phyloP scores from a whole-genome alignment of 2,329 filamentous ascomycete species.

The Fusarium sulawesiense region DNA sequence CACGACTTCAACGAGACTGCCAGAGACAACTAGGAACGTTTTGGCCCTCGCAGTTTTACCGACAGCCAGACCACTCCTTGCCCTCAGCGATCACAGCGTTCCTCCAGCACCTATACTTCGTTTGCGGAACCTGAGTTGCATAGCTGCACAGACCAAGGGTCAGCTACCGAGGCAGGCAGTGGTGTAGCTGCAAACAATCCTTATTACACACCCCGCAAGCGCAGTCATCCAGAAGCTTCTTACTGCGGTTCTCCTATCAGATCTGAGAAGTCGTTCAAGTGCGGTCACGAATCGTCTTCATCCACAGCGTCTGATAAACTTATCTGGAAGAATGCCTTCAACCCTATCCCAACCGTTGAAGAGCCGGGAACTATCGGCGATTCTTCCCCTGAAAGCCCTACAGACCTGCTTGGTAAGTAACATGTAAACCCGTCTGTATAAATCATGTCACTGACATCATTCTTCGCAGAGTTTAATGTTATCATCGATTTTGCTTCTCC shows the following conservation, averaged over 20 bases:
- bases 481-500: conserved; percentile 30
- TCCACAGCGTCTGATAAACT: conserved; percentile 12
- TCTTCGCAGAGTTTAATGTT: conserved; percentile 37
- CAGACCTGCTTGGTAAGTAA: conserved; percentile 49
- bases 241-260: conserved; percentile 10
- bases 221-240: conserved; percentile 20
- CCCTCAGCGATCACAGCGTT: conserved; percentile 16
- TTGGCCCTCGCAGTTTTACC: conserved; percentile 34
- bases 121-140: conserved; percentile 29
- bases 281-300: conserved; percentile 1
- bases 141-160: conserved; percentile 18
- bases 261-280: conserved; percentile 23
- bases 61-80: conserved; percentile 28
- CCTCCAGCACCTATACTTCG: conserved; percentile 15
- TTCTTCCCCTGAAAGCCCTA: conserved; percentile 36
- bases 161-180: conserved; percentile 9
- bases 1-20: conserved; percentile 37
- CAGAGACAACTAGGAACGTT: conserved; percentile 45
- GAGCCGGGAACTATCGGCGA: conserved; percentile 47
- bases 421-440: not conserved
- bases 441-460: conserved; percentile 11
- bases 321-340: conserved; percentile 38
- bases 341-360: conserved; percentile 50
- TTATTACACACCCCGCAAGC: conserved; percentile 49
- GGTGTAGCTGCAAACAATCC: conserved; percentile 47